Base-by-base conservation (phyloP, 129 eudicot species). In the Flaveria trinervia region DNA sequence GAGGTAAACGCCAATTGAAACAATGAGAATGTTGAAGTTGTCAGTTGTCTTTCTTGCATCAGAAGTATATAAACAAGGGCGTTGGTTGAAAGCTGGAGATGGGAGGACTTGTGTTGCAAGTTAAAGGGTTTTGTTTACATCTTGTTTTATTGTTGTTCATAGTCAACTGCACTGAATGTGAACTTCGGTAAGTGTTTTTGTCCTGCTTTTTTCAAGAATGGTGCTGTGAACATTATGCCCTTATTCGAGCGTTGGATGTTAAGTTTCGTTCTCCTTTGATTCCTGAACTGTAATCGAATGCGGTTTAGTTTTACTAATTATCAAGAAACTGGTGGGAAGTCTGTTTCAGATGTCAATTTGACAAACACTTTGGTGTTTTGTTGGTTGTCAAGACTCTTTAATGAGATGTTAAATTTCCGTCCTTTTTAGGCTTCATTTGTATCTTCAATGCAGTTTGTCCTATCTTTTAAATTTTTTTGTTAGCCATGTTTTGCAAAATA, bases 191-290 rank as follows among this genome's bases (percentile, higher is more conserved):
- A 66, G 79, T 82, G 84, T 80, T 80, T 80, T 80, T 80, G 80
- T 80, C 66, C 20, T 71, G 52, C 65, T 22, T 62, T 49, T 78
- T 71, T 59, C 49, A 28, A 72, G 79, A 72, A 77, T 77, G 82
- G 71, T 72, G 78, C 74, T 76, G 82, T 82, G 82, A 66, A 69
- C 82, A 48, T 76, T 81, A 71, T 76, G 85, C 69, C 78, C 82
- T 82, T 65, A 44, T 80, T 75, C 55, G 70, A 76, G 73, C 81
- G 48, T 54, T 54, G 69, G 68, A 76, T 82, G 69, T 18, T 64
- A 62, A 55, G 59, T 68, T 80, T 80, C 54, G 54, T 28, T 25
- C 39, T 81, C 75, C 52, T 56, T 73, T 65, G 80, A 74, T 80
- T 80, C 68, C 44, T 26, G 83, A 78, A 78, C 77, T 78, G 82